A percentile compares a stretch with the other conserved stretches of the same genome.
These are phyloP conservation scores for Brettanomyces nanus DNA, from an alignment of 805 yeast genomes.

Conservation along the genomic window DNA sequence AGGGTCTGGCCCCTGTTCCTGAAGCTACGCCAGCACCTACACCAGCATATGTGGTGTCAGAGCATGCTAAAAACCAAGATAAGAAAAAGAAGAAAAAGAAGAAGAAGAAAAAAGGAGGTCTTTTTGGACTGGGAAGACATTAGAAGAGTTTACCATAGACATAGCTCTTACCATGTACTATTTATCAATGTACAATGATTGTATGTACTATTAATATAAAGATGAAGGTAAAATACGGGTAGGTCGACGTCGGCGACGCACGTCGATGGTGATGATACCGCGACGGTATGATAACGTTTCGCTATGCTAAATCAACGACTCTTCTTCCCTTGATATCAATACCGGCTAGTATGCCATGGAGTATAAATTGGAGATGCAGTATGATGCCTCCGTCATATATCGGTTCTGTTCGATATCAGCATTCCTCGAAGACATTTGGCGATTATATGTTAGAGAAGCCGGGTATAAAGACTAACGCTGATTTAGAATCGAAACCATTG, in stretches of 20 bases:
- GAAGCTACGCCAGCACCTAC: conserved; percentile 27
- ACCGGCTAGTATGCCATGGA: too few relatives aligned
- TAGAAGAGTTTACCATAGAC: neutral
- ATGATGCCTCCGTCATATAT: too few relatives aligned
- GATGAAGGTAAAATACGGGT: too few relatives aligned
- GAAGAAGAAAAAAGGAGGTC: conserved; percentile 33
- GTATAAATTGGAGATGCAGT: too few relatives aligned
- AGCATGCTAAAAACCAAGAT: conserved; percentile 23
- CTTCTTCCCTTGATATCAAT: too few relatives aligned
- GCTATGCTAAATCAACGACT: too few relatives aligned
- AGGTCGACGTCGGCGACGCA: too few relatives aligned
- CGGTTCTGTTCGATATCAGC: too few relatives aligned
- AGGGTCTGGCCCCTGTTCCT: conserved; percentile 18
- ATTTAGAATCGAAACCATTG: neutral
- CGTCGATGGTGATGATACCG: too few relatives aligned
- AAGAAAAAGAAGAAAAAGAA: conserved; percentile 24
- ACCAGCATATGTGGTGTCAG: conserved; percentile 46
- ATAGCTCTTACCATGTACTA: too few relatives aligned
- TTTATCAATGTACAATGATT: neutral
- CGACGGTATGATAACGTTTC: too few relatives aligned
- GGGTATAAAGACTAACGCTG: neutral
- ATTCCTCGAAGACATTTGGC: conserved; percentile 11
- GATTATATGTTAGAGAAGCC: conserved; percentile 4
- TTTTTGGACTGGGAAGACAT: conserved; percentile 36
- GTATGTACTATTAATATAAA: too few relatives aligned